A percentile compares a stretch with the other conserved stretches of the same genome.
Evolutionary conservation across 1,284 basidiomycete species (phyloP).

Genomic region (Boletus sp.): DNA sequence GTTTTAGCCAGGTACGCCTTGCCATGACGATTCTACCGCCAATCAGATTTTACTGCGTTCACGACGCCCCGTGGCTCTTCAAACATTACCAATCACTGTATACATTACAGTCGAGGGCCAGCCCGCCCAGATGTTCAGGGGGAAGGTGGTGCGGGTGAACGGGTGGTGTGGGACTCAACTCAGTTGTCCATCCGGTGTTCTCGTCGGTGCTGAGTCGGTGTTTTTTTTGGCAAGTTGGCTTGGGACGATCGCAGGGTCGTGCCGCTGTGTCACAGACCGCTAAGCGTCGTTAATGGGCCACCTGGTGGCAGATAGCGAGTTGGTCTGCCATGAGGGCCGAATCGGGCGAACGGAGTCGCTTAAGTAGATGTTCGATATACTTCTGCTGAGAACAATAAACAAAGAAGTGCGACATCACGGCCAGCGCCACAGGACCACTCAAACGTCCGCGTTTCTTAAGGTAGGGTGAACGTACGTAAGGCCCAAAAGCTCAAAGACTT

Average conservation of each 20-base stretch:
- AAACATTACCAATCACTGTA: not conserved
- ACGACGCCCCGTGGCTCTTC: not conserved
- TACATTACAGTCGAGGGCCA: not conserved
- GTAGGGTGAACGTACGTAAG: constrained; percentile 70
- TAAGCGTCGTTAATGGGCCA: not conserved
- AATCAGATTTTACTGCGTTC: not conserved
- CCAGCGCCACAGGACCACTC: constrained; percentile 16
- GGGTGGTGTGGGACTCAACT: not conserved
- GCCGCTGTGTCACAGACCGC: not conserved
- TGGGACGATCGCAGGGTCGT: not conserved
- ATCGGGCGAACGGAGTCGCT: not conserved
- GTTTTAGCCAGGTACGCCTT: not conserved
- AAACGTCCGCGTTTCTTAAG: constrained; percentile 65
- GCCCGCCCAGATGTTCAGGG: not conserved
- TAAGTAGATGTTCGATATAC: not conserved
- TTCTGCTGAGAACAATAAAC: not conserved
- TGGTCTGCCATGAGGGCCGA: not conserved
- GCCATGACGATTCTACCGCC: not conserved
- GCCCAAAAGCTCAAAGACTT: constrained; percentile 67
- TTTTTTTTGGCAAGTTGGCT: not conserved
- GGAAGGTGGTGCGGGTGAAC: not conserved
- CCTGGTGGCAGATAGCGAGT: not conserved
- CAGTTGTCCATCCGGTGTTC: not conserved
- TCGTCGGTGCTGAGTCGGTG: not conserved
- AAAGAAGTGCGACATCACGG: not conserved